Evolutionary conservation across 2,329 filamentous ascomycete genomes (phyloP), one percentile per base, ranked within the genome.

Genomic region (Fusarium palustre): DNA sequence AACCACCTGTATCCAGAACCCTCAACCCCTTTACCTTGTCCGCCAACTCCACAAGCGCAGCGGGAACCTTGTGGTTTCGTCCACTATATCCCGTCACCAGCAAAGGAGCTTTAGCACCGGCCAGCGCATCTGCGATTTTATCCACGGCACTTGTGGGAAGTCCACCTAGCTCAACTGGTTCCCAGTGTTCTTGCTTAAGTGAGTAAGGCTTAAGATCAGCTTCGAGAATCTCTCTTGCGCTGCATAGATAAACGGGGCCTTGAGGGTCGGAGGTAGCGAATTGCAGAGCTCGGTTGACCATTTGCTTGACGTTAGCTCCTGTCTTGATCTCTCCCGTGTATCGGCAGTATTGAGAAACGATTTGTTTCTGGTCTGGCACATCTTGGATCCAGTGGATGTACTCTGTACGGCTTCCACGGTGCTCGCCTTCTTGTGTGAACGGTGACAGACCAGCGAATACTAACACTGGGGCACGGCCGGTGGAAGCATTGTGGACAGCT

Each of bases 321-420:
- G 91, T 91, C 81, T 94, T 94, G 78, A 97, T 90, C 81, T 97
- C 94, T 5, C 86, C 92, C 0, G 90, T 82, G 75, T 96, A 97
- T 12, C 93, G 87, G 77, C 94, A 97, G 79, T 97, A 97, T 81
- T 97, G 93, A 0, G 87, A 83, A 5, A 97, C 83, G 62, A 97
- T 94, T 73, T 89, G 86, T 77, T 91, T 92, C 78, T 95, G 92
- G 74, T 95, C 91, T 0, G 91, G 92, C 4, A 94, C 90, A 78
- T 95, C 91, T 74, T 95, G 92, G 33, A 94, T 91, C 91, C 92
- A 95, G 77, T 95, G 92, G 71, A 94, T 94, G 77, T 92, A 94
- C 79, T 95, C 92, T 2, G 91, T 94, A 55, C 92, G 84, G n/a
- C 86, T 90, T 15, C 92, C 92, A 1, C 90, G 86, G 80, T 91